Evolutionary conservation across 1,284 basidiomycete genomes (phyloP).

Genomic region (Naganishia sp.): DNA sequence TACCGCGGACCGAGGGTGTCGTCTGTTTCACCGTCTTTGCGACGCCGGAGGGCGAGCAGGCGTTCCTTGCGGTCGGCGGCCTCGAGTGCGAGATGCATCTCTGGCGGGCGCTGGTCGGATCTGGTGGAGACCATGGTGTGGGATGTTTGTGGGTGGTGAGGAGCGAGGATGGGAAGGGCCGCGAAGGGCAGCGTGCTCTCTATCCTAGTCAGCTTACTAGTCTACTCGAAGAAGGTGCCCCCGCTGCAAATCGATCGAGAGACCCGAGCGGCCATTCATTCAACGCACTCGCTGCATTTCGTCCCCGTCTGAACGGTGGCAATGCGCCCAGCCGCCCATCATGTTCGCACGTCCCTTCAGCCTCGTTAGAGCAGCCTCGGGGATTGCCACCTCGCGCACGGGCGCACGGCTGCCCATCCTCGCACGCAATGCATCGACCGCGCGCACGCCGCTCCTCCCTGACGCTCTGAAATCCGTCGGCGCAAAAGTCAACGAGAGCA

Average conservation of each 20-base stretch:
- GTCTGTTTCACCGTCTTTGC: conserved; percentile 64
- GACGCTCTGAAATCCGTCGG: neutral
- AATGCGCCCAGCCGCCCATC: neutral
- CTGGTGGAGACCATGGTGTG: conserved; percentile 14
- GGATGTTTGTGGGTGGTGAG: neutral
- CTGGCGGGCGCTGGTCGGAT: conserved; percentile 16
- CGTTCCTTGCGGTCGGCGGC: conserved; percentile 84
- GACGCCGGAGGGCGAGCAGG: conserved; percentile 73
- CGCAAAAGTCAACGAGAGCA: conserved; percentile 20
- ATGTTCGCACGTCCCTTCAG: neutral
- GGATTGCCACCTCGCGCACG: neutral
- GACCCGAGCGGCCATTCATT: neutral
- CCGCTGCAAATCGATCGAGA: too few relatives aligned
- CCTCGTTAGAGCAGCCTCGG: neutral
- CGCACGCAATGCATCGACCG: conserved; percentile 17
- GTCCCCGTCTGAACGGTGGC: neutral
- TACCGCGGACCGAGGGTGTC: conserved; percentile 31
- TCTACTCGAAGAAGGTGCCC: too few relatives aligned
- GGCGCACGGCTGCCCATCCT: neutral
- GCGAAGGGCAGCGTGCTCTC: too few relatives aligned
- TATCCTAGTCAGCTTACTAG: too few relatives aligned
- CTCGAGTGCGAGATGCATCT: conserved; percentile 67
- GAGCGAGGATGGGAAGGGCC: neutral
- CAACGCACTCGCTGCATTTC: too few relatives aligned
- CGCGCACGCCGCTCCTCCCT: conserved; percentile 6